Conservation (phyloP, 1,284 basidiomycete genomes). For the Xanthoconium separans region DNA sequence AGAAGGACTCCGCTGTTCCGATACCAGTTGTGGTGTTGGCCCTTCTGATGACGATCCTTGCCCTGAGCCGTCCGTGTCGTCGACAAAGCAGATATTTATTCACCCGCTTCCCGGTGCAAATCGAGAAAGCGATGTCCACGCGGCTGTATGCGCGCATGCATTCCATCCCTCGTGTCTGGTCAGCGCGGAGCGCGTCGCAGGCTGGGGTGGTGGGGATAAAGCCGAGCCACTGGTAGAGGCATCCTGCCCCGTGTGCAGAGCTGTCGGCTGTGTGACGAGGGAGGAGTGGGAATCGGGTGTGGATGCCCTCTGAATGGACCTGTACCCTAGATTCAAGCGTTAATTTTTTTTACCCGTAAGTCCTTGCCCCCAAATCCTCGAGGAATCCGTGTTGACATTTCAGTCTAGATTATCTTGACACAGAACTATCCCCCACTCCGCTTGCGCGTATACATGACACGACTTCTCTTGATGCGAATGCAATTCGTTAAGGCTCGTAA, state of each 20-base stretch:
- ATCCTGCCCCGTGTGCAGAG: conserved; percentile 66
- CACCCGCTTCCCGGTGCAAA: conserved; percentile 19
- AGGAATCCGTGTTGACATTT: background rate
- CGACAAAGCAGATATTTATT: conserved; percentile 48
- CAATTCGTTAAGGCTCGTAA: background rate
- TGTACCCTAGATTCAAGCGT: background rate
- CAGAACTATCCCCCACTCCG: background rate
- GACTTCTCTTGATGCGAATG: conserved; percentile 6
- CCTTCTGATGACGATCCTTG: conserved; percentile 73
- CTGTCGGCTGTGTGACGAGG: conserved; percentile 53
- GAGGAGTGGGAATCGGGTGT: conserved; percentile 61
- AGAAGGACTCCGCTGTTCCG: conserved; percentile 65
- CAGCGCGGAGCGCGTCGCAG: conserved; percentile 67
- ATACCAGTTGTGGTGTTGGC: conserved; percentile 68
- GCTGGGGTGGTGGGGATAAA: conserved; percentile 51
- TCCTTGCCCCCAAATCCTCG: background rate
- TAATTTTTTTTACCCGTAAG: conserved; percentile 4
- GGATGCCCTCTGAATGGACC: conserved; percentile 20
- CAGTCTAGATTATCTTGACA: background rate
- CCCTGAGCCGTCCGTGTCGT: conserved; percentile 32
- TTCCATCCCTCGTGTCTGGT: conserved; percentile 75
- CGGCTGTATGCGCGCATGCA: conserved; percentile 52
- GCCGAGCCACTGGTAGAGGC: conserved; percentile 50
- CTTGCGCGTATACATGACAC: background rate
- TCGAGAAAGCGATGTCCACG: conserved; percentile 4